Percentiles rank a stretch among this genome's conserved stretches.
phyloP scores from a whole-genome alignment of 768 basidiomycete species.

The Phaeotremella skinneri region DNA sequence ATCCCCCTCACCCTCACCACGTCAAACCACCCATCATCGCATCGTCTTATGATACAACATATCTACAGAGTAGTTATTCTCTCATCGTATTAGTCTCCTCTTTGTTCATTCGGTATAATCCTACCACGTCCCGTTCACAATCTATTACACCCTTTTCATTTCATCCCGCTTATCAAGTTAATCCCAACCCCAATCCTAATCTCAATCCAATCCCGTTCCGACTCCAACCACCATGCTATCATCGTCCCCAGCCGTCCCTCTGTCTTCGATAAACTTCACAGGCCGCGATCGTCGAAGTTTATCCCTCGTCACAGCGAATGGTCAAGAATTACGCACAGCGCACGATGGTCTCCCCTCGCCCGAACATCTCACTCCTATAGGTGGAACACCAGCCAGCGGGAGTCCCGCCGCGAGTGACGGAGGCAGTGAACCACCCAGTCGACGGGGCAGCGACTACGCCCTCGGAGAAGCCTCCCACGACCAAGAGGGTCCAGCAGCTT shows the following conservation, averaged over 20 bases:
- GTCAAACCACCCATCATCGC: no score
- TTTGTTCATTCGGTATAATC: no score
- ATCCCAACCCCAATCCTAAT: no score
- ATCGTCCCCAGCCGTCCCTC: slow-evolving; percentile 44
- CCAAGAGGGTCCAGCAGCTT: not conserved
- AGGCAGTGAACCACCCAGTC: slow-evolving; percentile 12
- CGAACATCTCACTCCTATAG: slow-evolving; percentile 42
- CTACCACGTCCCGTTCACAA: no score
- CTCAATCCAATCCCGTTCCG: no score
- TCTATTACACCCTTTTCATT: no score
- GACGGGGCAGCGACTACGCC: slow-evolving; percentile 12
- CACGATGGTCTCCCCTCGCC: slow-evolving; percentile 45
- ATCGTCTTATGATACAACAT: no score
- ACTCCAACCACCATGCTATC: slow-evolving; percentile 49
- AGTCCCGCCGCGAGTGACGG: slow-evolving; percentile 11
- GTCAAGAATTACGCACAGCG: slow-evolving; percentile 38
- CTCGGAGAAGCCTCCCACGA: not conserved
- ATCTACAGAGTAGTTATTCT: no score
- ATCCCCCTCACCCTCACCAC: no score
- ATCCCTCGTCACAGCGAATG: slow-evolving; percentile 40
- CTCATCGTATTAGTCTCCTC: no score
- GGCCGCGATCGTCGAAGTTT: slow-evolving; percentile 31
- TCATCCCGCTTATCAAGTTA: no score
- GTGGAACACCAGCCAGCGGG: slow-evolving; percentile 16
- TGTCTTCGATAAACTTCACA: slow-evolving; percentile 39